Evolutionary conservation across 306 rosid genomes (phyloP).

Genomic region (Senna tora): DNA sequence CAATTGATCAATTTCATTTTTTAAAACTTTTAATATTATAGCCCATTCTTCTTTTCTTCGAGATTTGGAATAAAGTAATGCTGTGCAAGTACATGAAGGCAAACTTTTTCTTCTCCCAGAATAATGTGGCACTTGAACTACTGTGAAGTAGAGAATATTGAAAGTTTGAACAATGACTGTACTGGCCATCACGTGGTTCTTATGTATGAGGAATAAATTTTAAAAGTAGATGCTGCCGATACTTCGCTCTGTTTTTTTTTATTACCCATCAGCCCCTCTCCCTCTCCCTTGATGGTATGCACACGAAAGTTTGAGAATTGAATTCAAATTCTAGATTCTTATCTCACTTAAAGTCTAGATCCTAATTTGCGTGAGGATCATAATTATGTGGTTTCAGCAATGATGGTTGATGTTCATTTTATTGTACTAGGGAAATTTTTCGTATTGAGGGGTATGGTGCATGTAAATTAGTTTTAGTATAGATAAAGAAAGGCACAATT

Average conservation of each 20-base stretch:
- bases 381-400: neutral
- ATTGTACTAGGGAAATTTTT: neutral
- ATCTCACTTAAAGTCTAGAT: neutral
- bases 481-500: neutral
- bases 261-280: neutral
- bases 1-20: neutral
- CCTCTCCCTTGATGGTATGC: neutral
- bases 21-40: no score
- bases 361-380: neutral
- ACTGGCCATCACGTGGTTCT: neutral
- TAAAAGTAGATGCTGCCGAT: neutral
- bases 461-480: neutral
- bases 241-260: neutral
- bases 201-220: neutral
- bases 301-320: neutral
- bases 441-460: neutral
- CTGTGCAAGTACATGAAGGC: slow-evolving; percentile 1
- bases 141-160: neutral
- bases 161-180: neutral
- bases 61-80: neutral
- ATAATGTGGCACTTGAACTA: neutral
- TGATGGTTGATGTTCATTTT: neutral
- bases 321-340: slow-evolving; percentile 12
- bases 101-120: neutral
- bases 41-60: neutral